Percentiles rank a stretch among this genome's conserved stretches.
These are phyloP conservation scores for Furcasterigmium sp. DNA, from an alignment of 2,329 filamentous ascomycete species.

Conservation along the genomic window DNA sequence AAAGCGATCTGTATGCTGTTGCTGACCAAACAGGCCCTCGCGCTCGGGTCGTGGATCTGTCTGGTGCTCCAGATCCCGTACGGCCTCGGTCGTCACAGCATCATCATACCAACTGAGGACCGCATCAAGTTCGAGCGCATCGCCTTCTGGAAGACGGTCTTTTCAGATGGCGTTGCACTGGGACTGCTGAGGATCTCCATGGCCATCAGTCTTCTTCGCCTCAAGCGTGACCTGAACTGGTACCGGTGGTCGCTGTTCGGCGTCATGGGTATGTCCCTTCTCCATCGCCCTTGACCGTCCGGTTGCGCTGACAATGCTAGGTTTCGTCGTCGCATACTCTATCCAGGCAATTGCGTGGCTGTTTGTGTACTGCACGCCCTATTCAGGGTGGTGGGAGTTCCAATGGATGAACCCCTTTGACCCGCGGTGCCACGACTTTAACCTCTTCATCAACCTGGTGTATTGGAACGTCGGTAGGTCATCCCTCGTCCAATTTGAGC, in stretches of 20 bases:
- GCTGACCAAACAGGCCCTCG: no score
- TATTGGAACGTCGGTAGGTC: slow-evolving; percentile 17
- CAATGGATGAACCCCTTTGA: slow-evolving; percentile 18
- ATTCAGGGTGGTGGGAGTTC: slow-evolving; percentile 18
- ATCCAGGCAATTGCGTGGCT: slow-evolving; percentile 15
- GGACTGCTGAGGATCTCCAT: slow-evolving; percentile 16
- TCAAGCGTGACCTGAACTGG: slow-evolving; percentile 14
- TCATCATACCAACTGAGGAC: slow-evolving; percentile 7
- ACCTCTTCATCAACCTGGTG: slow-evolving; percentile 12
- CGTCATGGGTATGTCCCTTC: slow-evolving; percentile 12
- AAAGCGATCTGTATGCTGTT: no score
- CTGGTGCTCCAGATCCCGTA: slow-evolving; percentile 15
- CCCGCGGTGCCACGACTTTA: slow-evolving; percentile 14
- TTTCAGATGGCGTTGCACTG: slow-evolving; percentile 15
- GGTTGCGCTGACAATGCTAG: no score
- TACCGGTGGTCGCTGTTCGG: slow-evolving; percentile 15
- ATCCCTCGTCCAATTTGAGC: no score
- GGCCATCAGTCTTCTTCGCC: slow-evolving; percentile 14
- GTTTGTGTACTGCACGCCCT: slow-evolving; percentile 17
- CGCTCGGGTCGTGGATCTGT: slow-evolving; percentile 15
- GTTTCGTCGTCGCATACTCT: slow-evolving; percentile 7
- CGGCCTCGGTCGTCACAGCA: slow-evolving; percentile 15
- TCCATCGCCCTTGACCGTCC: neutral
- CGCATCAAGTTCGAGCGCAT: slow-evolving; percentile 14
- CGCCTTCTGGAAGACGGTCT: slow-evolving; percentile 15